phyloP scores from a whole-genome alignment of 164 flowering plant genomes.

The Sedum album region DNA sequence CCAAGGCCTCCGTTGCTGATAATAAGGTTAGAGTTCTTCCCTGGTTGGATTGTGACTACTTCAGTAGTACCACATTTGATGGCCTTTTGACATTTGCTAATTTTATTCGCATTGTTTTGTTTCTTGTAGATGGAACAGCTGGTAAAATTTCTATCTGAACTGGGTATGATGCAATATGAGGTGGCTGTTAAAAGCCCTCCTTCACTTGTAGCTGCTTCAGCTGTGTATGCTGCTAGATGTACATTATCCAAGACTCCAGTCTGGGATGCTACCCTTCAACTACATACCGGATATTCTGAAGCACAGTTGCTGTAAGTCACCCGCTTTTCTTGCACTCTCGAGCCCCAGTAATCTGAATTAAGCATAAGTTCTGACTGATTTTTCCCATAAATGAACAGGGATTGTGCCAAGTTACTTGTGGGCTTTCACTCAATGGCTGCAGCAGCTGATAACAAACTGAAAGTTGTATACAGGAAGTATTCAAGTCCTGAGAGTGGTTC shows the following conservation, averaged over 20 bases:
- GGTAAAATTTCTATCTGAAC: slow-evolving; percentile 44
- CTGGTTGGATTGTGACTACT: neutral
- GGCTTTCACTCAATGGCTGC: slow-evolving; percentile 23
- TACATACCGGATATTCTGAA: slow-evolving; percentile 48
- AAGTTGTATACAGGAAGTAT: slow-evolving; percentile 31
- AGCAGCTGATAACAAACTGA: slow-evolving; percentile 28
- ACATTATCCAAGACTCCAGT: slow-evolving; percentile 35
- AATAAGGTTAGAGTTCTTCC: slow-evolving; percentile 15
- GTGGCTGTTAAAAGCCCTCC: slow-evolving; percentile 17
- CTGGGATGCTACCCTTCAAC: slow-evolving; percentile 53
- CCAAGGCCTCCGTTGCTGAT: slow-evolving; percentile 44
- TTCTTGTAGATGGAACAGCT: slow-evolving; percentile 36
- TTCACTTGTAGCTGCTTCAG: slow-evolving; percentile 53
- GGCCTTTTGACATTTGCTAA: neutral
- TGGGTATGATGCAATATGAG: slow-evolving; percentile 36
- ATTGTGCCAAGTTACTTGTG: slow-evolving; percentile 35
- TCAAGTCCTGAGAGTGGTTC: slow-evolving; percentile 18
- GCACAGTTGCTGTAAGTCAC: slow-evolving; percentile 24
- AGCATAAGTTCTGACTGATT: neutral
- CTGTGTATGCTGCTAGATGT: slow-evolving; percentile 55
- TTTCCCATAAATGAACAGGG: slow-evolving; percentile 17
- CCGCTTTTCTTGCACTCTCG: slow-evolving; percentile 7
- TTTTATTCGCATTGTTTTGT: neutral
- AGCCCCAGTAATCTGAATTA: too few species aligned
- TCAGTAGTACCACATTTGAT: neutral